Conservation (phyloP, 2,329 filamentous ascomycete genomes). For the Lasiodiplodia hormozganensis region DNA sequence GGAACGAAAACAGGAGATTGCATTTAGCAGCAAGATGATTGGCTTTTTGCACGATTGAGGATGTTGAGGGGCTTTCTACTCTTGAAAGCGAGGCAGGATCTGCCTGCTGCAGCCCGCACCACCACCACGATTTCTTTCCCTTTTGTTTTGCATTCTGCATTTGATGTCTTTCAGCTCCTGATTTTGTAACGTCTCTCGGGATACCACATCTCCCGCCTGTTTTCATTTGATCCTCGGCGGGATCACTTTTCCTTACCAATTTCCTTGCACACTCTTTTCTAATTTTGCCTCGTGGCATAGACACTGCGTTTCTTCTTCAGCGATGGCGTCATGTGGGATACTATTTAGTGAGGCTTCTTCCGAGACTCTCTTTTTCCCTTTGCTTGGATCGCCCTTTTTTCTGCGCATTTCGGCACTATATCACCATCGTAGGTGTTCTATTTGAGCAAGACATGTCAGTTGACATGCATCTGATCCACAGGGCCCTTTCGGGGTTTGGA, state of each 20-base stretch:
- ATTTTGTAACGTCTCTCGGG: constrained; percentile 9
- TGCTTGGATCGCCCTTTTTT: background rate
- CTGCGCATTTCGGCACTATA: constrained; percentile 8
- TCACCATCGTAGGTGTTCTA: background rate
- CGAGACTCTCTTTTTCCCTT: background rate
- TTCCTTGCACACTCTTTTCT: background rate
- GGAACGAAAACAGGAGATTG: background rate
- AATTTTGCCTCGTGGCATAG: background rate
- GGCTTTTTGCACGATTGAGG: background rate
- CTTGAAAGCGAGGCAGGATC: background rate
- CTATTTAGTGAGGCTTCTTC: background rate
- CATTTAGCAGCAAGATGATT: background rate
- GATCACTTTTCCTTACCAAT: background rate
- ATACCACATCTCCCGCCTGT: constrained; percentile 11
- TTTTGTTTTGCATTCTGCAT: background rate
- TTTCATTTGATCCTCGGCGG: background rate
- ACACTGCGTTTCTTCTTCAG: constrained; percentile 1
- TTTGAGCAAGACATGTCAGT: background rate
- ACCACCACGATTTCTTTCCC: constrained; percentile 1
- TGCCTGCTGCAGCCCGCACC: background rate
- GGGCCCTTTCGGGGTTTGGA: background rate
- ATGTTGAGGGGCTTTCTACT: background rate
- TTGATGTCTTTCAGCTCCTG: background rate
- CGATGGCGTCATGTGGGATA: constrained; percentile 12
- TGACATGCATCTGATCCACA: background rate